These are phyloP conservation scores for Clitopilus hobsonii DNA, from an alignment of 768 basidiomycete species.

Conservation along the genomic window DNA sequence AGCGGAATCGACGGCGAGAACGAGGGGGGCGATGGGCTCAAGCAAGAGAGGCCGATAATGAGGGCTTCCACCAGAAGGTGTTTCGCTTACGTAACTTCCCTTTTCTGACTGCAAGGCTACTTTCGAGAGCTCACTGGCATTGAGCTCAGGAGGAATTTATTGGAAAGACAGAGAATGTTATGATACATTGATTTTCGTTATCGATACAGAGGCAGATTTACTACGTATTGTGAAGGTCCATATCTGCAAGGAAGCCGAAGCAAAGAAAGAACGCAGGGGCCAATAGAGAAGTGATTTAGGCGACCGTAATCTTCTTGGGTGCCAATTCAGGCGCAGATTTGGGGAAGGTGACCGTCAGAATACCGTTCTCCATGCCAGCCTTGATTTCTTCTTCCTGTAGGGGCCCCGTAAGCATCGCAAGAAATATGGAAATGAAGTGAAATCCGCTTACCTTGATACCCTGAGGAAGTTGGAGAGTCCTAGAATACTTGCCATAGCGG, in stretches of 20 bases:
- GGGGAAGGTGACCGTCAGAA: constrained; percentile 50
- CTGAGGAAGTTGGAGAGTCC: constrained; percentile 47
- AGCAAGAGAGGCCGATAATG: not conserved
- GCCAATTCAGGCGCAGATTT: constrained; percentile 33
- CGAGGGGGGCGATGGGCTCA: not conserved
- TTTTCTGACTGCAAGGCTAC: too few species aligned
- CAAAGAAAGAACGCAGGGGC: too few species aligned
- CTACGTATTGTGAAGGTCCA: too few species aligned
- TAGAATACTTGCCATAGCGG: constrained; percentile 39
- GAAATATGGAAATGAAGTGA: not conserved
- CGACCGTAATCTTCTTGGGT: constrained; percentile 29
- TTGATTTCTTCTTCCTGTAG: constrained; percentile 26
- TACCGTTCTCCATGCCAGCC: constrained; percentile 45
- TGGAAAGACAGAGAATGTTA: not conserved
- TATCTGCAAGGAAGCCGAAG: too few species aligned
- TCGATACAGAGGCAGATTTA: not conserved
- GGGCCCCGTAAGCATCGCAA: not conserved
- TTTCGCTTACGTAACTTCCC: not conserved
- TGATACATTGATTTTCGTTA: not conserved
- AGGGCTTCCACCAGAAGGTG: not conserved
- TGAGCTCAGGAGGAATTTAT: not conserved
- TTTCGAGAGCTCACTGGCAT: too few species aligned
- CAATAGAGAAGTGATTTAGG: constrained; percentile 12
- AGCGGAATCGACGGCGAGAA: not conserved
- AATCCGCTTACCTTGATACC: constrained; percentile 43